These are phyloP conservation scores for Mortierella sp. DNA, from an alignment of 371 early-diverging fungal species.

Conservation along the genomic window DNA sequence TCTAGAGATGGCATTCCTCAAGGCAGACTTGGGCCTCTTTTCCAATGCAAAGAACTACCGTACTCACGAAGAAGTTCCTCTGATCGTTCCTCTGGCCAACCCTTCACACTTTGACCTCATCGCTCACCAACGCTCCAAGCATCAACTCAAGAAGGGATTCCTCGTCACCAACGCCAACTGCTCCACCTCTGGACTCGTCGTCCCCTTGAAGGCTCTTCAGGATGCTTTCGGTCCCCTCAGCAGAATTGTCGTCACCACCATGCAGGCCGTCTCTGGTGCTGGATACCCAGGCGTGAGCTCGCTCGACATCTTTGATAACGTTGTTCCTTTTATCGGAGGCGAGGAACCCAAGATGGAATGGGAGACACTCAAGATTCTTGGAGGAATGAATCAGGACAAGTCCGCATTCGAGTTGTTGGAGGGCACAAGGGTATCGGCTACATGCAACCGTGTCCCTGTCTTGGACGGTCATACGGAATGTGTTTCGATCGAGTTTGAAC, in stretches of 20 bases:
- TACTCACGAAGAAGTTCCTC: conserved; percentile 87
- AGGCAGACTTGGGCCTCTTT: conserved; percentile 87
- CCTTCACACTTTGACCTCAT: conserved; percentile 85
- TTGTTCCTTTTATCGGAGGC: conserved; percentile 94
- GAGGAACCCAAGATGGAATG: conserved; percentile 98
- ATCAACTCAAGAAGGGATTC: conserved; percentile 81
- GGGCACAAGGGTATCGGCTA: conserved; percentile 85
- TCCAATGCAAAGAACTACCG: conserved; percentile 97
- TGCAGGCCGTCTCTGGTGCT: conserved; percentile 97
- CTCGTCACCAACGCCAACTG: conserved; percentile 98
- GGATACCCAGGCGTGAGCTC: conserved; percentile 97
- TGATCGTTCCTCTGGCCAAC: conserved; percentile 94
- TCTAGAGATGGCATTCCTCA: conserved; percentile 83
- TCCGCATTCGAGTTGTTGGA: conserved; percentile 58
- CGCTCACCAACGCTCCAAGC: conserved; percentile 76
- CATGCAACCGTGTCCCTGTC: conserved; percentile 96
- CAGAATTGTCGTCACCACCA: conserved; percentile 84
- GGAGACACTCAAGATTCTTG: conserved; percentile 94
- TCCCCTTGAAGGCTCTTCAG: conserved; percentile 90
- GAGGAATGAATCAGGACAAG: conserved; percentile 64
- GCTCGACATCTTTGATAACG: conserved; percentile 93
- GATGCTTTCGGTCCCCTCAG: conserved; percentile 88
- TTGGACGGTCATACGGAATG: conserved; percentile 94
- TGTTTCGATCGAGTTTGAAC: conserved; percentile 87
- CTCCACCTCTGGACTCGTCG: conserved; percentile 94